phyloP scores from a whole-genome alignment of 805 yeast genomes.

The Tetrapisispora phaffii region DNA sequence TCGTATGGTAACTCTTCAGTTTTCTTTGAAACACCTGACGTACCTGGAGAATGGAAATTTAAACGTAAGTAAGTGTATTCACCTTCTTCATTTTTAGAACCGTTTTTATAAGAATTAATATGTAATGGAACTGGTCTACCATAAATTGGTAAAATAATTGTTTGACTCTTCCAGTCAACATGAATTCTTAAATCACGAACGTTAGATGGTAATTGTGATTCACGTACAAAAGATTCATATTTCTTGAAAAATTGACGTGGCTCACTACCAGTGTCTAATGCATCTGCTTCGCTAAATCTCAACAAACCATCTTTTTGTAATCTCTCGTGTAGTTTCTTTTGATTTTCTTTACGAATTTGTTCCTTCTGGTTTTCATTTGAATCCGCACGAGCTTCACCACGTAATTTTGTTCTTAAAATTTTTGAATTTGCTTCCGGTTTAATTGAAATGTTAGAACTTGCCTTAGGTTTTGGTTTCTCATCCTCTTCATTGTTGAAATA shows the following conservation, averaged over 20 bases:
- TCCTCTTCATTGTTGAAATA: conserved; percentile 67
- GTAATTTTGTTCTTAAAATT: conserved; percentile 65
- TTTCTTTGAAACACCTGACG: conserved; percentile 53
- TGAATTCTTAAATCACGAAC: conserved; percentile 79
- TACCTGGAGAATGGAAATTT: conserved; percentile 90
- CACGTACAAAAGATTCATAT: conserved; percentile 90
- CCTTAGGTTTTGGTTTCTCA: conserved; percentile 32
- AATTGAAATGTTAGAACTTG: conserved; percentile 30
- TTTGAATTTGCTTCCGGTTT: conserved; percentile 40
- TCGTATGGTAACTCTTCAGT: conserved; percentile 85
- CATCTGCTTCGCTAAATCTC: conserved; percentile 72
- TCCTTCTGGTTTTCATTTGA: conserved; percentile 70
- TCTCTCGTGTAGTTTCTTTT: conserved; percentile 70
- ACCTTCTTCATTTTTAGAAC: conserved; percentile 92
- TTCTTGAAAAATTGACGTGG: conserved; percentile 62
- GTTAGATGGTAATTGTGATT: conserved; percentile 76
- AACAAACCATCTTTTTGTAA: conserved; percentile 80
- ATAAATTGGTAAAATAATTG: conserved; percentile 79
- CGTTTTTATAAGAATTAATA: conserved; percentile 86
- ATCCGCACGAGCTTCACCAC: conserved; percentile 57
- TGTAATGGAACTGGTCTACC: conserved; percentile 98
- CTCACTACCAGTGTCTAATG: conserved; percentile 42
- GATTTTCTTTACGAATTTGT: conserved; percentile 71
- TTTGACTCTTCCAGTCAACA: conserved; percentile 80
- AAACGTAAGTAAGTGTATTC: conserved; percentile 84